Percentiles rank a stretch among this genome's conserved stretches.
Conservation (phyloP, 768 basidiomycete species). For the Auricularia sp. region DNA sequence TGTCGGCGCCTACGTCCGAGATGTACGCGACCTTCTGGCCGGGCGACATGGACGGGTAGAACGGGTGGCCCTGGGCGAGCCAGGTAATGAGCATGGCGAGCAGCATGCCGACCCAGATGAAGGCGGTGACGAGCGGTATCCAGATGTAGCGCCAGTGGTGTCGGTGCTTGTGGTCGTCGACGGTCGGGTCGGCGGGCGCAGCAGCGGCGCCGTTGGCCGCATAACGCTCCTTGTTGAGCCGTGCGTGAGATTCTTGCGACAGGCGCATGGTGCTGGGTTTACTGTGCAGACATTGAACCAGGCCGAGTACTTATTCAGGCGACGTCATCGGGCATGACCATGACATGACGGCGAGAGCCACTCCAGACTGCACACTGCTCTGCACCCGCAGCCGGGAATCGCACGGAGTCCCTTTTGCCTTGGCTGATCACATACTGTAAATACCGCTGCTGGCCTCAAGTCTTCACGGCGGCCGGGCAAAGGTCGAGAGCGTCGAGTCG, state of each 20-base stretch:
- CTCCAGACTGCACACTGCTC: no score
- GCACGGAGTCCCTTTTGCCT: no score
- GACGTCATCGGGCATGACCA: no score
- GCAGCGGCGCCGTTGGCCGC: not conserved
- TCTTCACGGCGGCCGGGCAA: no score
- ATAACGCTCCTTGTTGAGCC: not conserved
- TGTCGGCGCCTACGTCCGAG: conserved; percentile 65
- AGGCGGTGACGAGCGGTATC: conserved; percentile 49
- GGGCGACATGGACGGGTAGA: conserved; percentile 24
- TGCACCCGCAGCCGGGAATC: no score
- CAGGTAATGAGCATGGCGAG: conserved; percentile 64
- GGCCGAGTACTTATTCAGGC: no score
- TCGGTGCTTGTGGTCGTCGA: not conserved
- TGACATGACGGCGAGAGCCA: no score
- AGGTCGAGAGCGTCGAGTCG: no score
- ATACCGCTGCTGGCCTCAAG: no score
- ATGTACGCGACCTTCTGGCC: conserved; percentile 59
- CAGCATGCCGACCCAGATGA: conserved; percentile 59
- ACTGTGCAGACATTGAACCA: no score
- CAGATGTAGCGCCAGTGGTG: conserved; percentile 17
- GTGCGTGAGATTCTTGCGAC: not conserved
- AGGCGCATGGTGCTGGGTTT: not conserved
- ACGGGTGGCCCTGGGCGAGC: conserved; percentile 53
- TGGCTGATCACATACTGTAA: no score
- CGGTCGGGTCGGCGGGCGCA: not conserved